These are phyloP conservation scores for Xylaria arbuscula DNA, from an alignment of 2,329 filamentous ascomycete genomes.

Conservation along the genomic window DNA sequence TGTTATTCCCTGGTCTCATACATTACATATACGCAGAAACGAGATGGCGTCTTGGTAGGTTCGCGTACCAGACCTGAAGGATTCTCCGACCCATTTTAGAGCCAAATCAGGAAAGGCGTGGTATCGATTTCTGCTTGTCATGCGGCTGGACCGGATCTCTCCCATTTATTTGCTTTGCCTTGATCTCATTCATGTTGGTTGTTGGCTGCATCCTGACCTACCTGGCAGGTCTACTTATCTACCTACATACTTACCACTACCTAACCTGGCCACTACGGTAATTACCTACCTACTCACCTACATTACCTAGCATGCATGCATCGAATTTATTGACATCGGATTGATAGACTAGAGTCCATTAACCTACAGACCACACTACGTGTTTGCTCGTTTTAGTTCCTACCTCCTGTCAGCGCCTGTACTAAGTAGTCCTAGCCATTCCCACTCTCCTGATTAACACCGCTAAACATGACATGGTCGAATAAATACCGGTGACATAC, in stretches of 20 bases:
- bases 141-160: conserved; percentile 28
- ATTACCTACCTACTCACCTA: background rate
- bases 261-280: background rate
- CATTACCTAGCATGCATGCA: background rate
- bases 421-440: too few species aligned
- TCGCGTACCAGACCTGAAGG: conserved; percentile 12
- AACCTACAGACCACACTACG: too few species aligned
- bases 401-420: too few species aligned
- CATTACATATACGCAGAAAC: conserved; percentile 12
- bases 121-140: conserved; percentile 20
- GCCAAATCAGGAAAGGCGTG: conserved; percentile 26
- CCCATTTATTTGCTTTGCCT: conserved; percentile 12
- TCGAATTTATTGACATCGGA: too few species aligned
- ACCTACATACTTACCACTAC: background rate
- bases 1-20: conserved; percentile 8
- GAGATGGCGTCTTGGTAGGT: conserved; percentile 5
- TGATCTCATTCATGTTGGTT: conserved; percentile 5
- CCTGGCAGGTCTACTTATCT: too few species aligned
- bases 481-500: too few species aligned
- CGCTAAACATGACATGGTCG: too few species aligned
- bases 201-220: conserved; percentile 7
- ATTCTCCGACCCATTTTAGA: background rate
- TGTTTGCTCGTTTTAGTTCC: too few species aligned
- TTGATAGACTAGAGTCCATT: too few species aligned
- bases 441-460: too few species aligned